Percentiles rank a stretch among this genome's conserved stretches.
phyloP scores from a whole-genome alignment of 2,329 filamentous ascomycete species.

The Pyricularia sp. region DNA sequence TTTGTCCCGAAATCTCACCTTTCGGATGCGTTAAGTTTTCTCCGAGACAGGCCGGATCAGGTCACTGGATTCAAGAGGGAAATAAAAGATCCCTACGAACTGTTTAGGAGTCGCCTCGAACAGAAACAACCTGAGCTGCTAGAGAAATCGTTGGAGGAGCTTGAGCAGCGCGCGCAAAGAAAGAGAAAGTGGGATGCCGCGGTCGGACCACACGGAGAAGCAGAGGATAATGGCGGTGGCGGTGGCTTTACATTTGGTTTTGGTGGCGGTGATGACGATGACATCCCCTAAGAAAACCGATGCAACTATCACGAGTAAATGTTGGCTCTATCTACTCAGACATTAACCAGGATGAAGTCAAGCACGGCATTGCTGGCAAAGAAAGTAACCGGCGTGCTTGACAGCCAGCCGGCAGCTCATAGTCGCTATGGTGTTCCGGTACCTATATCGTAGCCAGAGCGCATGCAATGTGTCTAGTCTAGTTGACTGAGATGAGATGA shows the following conservation, averaged over 20 bases:
- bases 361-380: background rate
- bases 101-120: constrained; percentile 60
- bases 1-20: constrained; percentile 74
- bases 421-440: background rate
- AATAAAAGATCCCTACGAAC: constrained; percentile 56
- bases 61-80: constrained; percentile 72
- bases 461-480: background rate
- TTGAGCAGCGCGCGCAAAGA: constrained; percentile 51
- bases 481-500: background rate
- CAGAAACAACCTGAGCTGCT: constrained; percentile 54
- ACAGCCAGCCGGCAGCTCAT: background rate
- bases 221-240: constrained; percentile 17
- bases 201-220: constrained; percentile 35
- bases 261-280: constrained; percentile 30
- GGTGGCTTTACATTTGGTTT: constrained; percentile 45
- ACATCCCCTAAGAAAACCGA: constrained; percentile 23
- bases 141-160: constrained; percentile 41
- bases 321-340: background rate
- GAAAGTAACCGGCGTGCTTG: background rate
- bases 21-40: constrained; percentile 61
- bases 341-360: background rate
- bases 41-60: constrained; percentile 71
- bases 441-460: background rate
- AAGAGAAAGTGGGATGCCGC: constrained; percentile 82
- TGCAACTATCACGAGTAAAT: background rate